These are phyloP conservation scores for Ustilago xerochloae DNA, from an alignment of 1,284 basidiomycete genomes.

Conservation along the genomic window DNA sequence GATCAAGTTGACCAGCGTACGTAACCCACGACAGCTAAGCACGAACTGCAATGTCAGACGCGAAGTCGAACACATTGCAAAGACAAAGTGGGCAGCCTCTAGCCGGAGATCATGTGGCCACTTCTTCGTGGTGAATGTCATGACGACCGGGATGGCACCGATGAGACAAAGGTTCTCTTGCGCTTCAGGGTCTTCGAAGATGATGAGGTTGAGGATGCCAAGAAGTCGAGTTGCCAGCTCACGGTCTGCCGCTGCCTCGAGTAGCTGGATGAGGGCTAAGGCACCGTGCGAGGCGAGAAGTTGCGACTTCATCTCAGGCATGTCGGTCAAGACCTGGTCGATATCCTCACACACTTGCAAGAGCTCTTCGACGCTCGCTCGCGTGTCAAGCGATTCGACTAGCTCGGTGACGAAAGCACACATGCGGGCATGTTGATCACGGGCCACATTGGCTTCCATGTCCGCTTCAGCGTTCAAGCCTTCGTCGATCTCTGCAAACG, in stretches of 20 bases:
- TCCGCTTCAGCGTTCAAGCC: conserved; percentile 57
- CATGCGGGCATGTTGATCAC: conserved; percentile 75
- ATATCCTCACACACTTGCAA: conserved; percentile 87
- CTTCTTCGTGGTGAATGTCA: conserved; percentile 90
- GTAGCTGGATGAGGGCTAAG: conserved; percentile 89
- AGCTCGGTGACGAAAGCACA: conserved; percentile 82
- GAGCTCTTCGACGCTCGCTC: conserved; percentile 81
- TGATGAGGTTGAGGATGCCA: conserved; percentile 89
- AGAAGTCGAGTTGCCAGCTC: conserved; percentile 86
- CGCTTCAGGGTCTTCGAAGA: conserved; percentile 83
- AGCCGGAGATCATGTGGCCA: conserved; percentile 90
- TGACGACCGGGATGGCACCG: conserved; percentile 71
- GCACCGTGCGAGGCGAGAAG: conserved; percentile 92
- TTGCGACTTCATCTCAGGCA: conserved; percentile 88
- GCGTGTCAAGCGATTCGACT: conserved; percentile 85
- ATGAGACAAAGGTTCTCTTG: conserved; percentile 95
- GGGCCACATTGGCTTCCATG: conserved; percentile 60
- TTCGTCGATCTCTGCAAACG: conserved; percentile 62
- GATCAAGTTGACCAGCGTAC: conserved; percentile 91
- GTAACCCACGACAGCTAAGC: conserved; percentile 86
- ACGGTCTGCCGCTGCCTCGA: conserved; percentile 82
- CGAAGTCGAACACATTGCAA: conserved; percentile 89
- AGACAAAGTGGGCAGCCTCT: conserved; percentile 95
- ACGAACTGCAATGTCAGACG: conserved; percentile 76
- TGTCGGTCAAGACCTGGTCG: conserved; percentile 81